phyloP scores from a whole-genome alignment of 805 yeast species.

The Candida insectorum region DNA sequence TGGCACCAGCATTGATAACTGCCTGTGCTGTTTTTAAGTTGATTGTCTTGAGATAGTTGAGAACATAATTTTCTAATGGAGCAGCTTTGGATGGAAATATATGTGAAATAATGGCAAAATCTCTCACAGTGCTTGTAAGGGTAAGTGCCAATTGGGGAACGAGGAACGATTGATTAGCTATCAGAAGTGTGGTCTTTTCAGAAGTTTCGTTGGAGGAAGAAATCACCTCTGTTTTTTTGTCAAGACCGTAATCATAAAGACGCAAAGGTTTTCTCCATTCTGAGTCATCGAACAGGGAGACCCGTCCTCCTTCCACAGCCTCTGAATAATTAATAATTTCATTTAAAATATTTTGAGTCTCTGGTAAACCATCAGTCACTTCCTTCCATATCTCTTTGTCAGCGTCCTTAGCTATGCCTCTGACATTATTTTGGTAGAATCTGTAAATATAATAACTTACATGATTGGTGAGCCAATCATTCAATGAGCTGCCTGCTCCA shows the following conservation, averaged over 20 bases:
- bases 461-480: constrained; percentile 66
- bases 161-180: constrained; percentile 22
- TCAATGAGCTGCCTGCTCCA: constrained; percentile 48
- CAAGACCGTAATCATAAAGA: constrained; percentile 14
- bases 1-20: constrained; percentile 73
- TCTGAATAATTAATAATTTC: constrained; percentile 22
- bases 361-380: constrained; percentile 44
- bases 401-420: constrained; percentile 44
- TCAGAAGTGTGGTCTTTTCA: constrained; percentile 4
- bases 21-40: constrained; percentile 57
- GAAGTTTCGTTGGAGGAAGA: not conserved
- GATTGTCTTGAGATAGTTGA: constrained; percentile 42
- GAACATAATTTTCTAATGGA: constrained; percentile 40
- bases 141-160: constrained; percentile 27
- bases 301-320: constrained; percentile 18
- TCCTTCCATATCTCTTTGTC: constrained; percentile 83
- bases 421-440: constrained; percentile 51
- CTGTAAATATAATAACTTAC: constrained; percentile 55
- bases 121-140: constrained; percentile 34
- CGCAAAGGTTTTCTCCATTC: constrained; percentile 26
- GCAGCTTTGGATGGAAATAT: constrained; percentile 48
- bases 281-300: constrained; percentile 21
- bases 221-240: constrained; percentile 1
- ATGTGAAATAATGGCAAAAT: constrained; percentile 53
- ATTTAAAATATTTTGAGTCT: constrained; percentile 27